A percentile compares a stretch with the other conserved stretches of the same genome.
These are phyloP conservation scores for Xanthoconium stramineum DNA, from an alignment of 768 basidiomycete genomes.

Conservation along the genomic window DNA sequence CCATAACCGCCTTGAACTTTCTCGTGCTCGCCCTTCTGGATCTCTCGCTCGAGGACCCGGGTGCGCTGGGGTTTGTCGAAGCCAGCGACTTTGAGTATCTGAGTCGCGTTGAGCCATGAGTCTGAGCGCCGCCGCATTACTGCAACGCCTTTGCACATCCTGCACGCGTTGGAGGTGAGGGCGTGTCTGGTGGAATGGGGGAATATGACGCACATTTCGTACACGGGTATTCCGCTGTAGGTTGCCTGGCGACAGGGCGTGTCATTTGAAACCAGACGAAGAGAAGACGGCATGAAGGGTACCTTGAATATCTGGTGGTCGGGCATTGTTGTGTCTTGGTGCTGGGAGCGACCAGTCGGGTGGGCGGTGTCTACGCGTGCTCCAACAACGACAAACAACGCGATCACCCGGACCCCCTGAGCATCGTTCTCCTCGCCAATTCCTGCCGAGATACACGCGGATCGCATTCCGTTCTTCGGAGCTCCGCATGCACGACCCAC, in stretches of 20 bases:
- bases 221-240: slow-evolving; percentile 90
- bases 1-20: slow-evolving; percentile 99
- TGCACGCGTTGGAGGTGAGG: slow-evolving; percentile 44
- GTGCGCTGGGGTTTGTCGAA: slow-evolving; percentile 99
- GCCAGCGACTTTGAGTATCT: slow-evolving; percentile 97
- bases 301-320: slow-evolving; percentile 90
- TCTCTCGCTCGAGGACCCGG: slow-evolving; percentile 93
- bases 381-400: slow-evolving; percentile 41
- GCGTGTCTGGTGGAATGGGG: slow-evolving; percentile 34
- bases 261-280: slow-evolving; percentile 1
- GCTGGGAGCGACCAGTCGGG: slow-evolving; percentile 10
- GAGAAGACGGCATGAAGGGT: neutral
- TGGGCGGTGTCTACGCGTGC: slow-evolving; percentile 33
- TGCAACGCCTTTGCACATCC: slow-evolving; percentile 94
- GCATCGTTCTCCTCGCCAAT: neutral
- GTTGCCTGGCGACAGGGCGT: slow-evolving; percentile 57
- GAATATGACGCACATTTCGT: slow-evolving; percentile 70
- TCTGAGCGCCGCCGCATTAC: slow-evolving; percentile 97
- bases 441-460: neutral
- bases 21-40: slow-evolving; percentile 98
- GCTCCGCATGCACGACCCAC: neutral
- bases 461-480: neutral
- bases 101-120: slow-evolving; percentile 98
- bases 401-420: slow-evolving; percentile 22
- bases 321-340: slow-evolving; percentile 49